phyloP scores from a whole-genome alignment of 2,329 filamentous ascomycete species.

The Phaeosphaeria sp. region DNA sequence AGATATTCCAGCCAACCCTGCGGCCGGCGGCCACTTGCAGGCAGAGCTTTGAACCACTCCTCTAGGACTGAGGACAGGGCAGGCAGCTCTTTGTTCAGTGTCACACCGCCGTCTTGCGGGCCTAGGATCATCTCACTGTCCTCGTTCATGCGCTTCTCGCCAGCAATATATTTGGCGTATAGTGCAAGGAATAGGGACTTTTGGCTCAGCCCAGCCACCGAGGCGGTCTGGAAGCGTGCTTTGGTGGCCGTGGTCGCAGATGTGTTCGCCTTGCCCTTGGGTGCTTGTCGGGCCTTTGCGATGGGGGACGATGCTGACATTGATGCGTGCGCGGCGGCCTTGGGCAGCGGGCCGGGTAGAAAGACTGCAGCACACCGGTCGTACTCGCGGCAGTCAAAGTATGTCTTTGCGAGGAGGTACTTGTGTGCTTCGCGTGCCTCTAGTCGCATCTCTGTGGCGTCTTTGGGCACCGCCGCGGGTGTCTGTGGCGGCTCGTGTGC shows the following conservation, averaged over 20 bases:
- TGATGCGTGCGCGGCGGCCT: conserved; percentile 65
- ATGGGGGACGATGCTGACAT: conserved; percentile 38
- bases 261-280: conserved; percentile 67
- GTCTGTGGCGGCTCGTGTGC: conserved; percentile 50
- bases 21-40: conserved; percentile 64
- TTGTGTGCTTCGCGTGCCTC: conserved; percentile 81
- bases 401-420: conserved; percentile 89
- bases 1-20: conserved; percentile 96
- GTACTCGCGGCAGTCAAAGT: conserved; percentile 94
- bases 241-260: conserved; percentile 45
- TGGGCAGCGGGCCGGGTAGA: conserved; percentile 79
- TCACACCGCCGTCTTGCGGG: conserved; percentile 84
- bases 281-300: conserved; percentile 42
- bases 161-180: conserved; percentile 90
- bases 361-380: conserved; percentile 92
- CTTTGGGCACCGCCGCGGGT: conserved; percentile 59
- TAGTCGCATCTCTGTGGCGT: conserved; percentile 75
- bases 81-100: conserved; percentile 83
- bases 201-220: conserved; percentile 71
- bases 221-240: conserved; percentile 38
- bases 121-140: conserved; percentile 98
- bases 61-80: conserved; percentile 78
- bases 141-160: conserved; percentile 95
- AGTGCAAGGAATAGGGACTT: conserved; percentile 90
- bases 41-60: conserved; percentile 76